Evolutionary conservation across 2,329 filamentous ascomycete species (phyloP).

Genomic region (Penicillium capsulatum): DNA sequence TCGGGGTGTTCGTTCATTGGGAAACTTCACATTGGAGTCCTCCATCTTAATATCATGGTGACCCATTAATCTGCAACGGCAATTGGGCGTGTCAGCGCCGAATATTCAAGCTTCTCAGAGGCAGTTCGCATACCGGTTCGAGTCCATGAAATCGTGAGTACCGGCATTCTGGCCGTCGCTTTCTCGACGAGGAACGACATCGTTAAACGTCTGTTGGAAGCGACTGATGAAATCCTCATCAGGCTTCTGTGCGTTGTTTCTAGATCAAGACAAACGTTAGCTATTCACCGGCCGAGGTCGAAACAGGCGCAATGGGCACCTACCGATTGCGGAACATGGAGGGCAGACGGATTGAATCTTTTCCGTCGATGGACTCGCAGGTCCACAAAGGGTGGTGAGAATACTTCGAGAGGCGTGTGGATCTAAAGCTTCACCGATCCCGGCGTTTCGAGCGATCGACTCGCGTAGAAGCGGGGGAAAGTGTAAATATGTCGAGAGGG

Average conservation of each 20-base stretch:
- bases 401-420: no score
- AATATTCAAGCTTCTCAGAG: not conserved
- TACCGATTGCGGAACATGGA: conserved; percentile 50
- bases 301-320: not conserved
- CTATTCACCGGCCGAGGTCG: conserved; percentile 2
- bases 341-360: conserved; percentile 8
- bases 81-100: conserved; percentile 7
- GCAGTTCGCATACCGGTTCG: conserved; percentile 22
- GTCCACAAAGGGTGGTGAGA: not conserved
- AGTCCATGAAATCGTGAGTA: conserved; percentile 20
- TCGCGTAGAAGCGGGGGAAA: no score
- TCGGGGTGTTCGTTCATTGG: conserved; percentile 74
- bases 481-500: no score
- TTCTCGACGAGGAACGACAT: conserved; percentile 55
- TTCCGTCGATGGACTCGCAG: conserved; percentile 1
- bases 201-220: conserved; percentile 79
- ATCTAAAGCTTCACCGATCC: no score
- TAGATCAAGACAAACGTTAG: conserved; percentile 30
- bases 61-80: not conserved
- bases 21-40: conserved; percentile 58
- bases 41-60: conserved; percentile 43
- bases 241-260: conserved; percentile 78
- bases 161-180: conserved; percentile 29
- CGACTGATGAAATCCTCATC: conserved; percentile 76
- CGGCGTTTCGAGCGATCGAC: no score